Evolutionary conservation across 192 early-diverging fungal genomes (phyloP).

Genomic region (Linnemannia hyalina): DNA sequence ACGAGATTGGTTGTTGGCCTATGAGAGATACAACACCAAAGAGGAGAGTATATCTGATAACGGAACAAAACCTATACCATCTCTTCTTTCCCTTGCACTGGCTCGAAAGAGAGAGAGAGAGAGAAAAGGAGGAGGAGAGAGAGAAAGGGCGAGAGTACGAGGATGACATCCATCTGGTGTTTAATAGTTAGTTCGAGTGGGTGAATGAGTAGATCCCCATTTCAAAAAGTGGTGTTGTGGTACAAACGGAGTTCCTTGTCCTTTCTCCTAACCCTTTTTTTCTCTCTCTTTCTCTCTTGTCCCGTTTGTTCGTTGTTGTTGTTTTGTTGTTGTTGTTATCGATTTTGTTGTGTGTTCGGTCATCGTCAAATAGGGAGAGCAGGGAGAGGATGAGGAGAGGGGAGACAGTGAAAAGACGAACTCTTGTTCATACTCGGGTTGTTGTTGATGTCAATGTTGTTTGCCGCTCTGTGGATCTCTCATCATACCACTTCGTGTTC

Average conservation of each 20-base stretch:
- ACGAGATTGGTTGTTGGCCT: not conserved
- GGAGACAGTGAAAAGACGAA: not conserved
- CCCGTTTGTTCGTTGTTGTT: not conserved
- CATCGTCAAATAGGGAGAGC: not conserved
- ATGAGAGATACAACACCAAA: not conserved
- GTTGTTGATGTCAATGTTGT: too few species aligned
- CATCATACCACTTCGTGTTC: too few species aligned
- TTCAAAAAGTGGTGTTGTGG: constrained; percentile 31
- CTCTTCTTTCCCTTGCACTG: not conserved
- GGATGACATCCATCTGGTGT: not conserved
- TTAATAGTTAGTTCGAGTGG: constrained; percentile 4
- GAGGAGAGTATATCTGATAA: not conserved
- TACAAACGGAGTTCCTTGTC: constrained; percentile 21
- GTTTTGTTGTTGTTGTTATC: not conserved
- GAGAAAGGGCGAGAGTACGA: not conserved
- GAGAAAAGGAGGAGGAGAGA: too few species aligned
- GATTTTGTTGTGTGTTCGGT: not conserved
- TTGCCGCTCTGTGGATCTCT: too few species aligned
- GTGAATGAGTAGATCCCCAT: constrained; percentile 6
- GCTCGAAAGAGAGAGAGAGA: not conserved
- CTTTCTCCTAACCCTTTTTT: constrained; percentile 33
- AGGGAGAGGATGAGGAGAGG: not conserved
- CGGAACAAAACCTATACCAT: not conserved
- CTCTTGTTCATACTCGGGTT: not conserved
- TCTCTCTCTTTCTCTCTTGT: constrained; percentile 7